Conservation (phyloP, 352 stramenopile species). For the Phytopythium helicoides region DNA sequence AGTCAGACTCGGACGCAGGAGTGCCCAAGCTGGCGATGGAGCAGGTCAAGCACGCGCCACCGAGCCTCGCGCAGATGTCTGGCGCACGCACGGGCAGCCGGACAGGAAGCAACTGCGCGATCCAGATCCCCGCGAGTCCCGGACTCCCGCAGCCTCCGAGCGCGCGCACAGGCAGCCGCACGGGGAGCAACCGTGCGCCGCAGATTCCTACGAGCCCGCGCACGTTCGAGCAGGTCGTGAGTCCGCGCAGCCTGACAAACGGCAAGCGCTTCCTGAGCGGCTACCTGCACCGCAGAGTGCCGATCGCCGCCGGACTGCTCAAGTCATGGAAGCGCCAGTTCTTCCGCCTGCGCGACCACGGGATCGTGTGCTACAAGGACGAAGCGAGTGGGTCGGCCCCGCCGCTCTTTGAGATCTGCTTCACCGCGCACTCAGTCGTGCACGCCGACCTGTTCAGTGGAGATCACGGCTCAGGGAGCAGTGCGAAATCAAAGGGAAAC, state of each 20-base stretch:
- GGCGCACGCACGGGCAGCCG: background rate
- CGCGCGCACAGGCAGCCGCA: background rate
- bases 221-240: constrained; percentile 49
- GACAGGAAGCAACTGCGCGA: background rate
- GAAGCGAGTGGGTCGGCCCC: constrained; percentile 24
- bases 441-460: constrained; percentile 18
- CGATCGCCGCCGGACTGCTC: constrained; percentile 55
- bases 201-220: background rate
- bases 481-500: constrained; percentile 8
- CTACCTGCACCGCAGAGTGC: constrained; percentile 54
- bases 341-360: constrained; percentile 66
- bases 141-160: background rate
- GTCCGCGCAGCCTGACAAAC: constrained; percentile 46
- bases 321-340: constrained; percentile 73
- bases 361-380: constrained; percentile 60
- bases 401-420: constrained; percentile 64
- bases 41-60: background rate
- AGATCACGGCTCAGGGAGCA: background rate
- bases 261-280: constrained; percentile 55
- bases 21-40: background rate
- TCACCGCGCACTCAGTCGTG: constrained; percentile 42
- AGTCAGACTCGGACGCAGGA: background rate
- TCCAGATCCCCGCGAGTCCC: background rate
- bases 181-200: background rate
- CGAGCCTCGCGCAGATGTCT: too few relatives aligned